Evolutionary conservation across 176 grass and related monocot species (phyloP).

Genomic region (Oryza nivara): DNA sequence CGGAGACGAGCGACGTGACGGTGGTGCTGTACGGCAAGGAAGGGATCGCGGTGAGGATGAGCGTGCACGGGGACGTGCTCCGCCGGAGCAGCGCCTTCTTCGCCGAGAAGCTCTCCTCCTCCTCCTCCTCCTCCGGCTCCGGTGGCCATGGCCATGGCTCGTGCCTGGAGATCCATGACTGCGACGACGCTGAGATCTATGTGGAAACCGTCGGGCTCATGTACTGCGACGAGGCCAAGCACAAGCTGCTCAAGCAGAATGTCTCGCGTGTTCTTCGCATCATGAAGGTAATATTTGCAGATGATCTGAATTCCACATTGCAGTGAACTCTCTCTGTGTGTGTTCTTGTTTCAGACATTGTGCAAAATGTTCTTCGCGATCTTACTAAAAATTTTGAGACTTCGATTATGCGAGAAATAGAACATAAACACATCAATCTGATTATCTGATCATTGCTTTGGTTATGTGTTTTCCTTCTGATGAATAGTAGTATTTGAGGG

Average conservation of each 20-base stretch:
- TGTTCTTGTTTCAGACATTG: not conserved
- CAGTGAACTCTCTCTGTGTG: not conserved
- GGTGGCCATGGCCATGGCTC: not conserved
- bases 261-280: conserved; percentile 63
- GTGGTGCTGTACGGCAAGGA: conserved; percentile 74
- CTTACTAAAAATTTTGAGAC: not conserved
- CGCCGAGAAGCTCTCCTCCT: conserved; percentile 47
- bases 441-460: not conserved
- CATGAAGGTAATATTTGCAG: conserved; percentile 44
- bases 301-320: conserved; percentile 7
- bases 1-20: conserved; percentile 75
- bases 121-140: not conserved
- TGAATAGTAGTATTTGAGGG: not conserved
- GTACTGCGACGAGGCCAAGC: conserved; percentile 63
- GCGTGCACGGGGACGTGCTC: conserved; percentile 69
- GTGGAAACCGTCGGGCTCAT: conserved; percentile 70
- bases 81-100: conserved; percentile 69
- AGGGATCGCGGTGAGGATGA: conserved; percentile 73
- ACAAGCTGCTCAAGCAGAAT: conserved; percentile 65
- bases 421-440: not conserved
- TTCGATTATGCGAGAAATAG: not conserved
- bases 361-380: not conserved
- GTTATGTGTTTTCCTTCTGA: not conserved
- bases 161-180: conserved; percentile 60
- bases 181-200: conserved; percentile 66